Evolutionary conservation across 1,284 basidiomycete genomes (phyloP).

Genomic region (Cerrena zonata): DNA sequence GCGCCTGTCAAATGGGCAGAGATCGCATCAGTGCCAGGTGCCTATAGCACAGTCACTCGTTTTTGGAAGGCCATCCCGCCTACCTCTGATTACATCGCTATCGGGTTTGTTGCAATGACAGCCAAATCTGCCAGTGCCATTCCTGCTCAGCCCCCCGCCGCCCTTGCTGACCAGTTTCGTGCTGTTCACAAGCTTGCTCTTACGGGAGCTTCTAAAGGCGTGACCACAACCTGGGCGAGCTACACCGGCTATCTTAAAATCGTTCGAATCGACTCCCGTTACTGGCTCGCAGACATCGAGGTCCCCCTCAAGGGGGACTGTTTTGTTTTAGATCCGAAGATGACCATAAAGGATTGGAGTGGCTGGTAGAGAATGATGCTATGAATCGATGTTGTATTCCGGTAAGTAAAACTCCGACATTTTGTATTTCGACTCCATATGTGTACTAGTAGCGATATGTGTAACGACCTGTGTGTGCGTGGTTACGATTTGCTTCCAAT

Average conservation of each 20-base stretch:
- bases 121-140: background rate
- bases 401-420: no score
- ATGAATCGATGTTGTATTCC: no score
- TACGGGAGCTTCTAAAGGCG: background rate
- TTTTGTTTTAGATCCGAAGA: conserved; percentile 4
- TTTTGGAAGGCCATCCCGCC: conserved; percentile 2
- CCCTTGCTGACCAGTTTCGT: background rate
- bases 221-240: background rate
- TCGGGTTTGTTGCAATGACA: conserved; percentile 1
- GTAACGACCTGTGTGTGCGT: no score
- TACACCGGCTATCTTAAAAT: background rate
- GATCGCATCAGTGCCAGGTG: background rate
- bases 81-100: conserved; percentile 1
- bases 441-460: no score
- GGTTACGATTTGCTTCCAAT: no score
- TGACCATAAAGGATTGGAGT: no score
- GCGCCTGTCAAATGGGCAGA: background rate
- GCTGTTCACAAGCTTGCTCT: background rate
- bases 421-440: no score
- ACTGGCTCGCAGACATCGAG: conserved; percentile 1
- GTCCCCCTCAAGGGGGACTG: background rate
- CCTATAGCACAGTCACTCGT: background rate
- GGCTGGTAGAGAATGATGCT: no score
- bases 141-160: background rate
- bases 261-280: background rate